Evolutionary conservation across 2,329 filamentous ascomycete genomes (phyloP), one percentile per base, ranked within the genome.

Genomic region (Aspergillus hiratsukae): DNA sequence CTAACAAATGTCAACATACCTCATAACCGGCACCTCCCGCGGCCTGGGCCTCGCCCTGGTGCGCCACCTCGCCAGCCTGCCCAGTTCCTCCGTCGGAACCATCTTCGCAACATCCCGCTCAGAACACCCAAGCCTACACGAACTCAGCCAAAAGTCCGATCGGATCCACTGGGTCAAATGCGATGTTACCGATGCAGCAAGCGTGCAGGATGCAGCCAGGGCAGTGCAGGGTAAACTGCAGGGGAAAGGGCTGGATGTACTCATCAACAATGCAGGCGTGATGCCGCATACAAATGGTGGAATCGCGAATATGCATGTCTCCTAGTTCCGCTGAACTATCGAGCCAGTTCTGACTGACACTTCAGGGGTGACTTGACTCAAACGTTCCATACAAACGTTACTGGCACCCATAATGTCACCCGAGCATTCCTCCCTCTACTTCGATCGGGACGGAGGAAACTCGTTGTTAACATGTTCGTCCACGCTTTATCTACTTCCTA

Each of bases 201-300:
- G 70, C 41, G 66, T 78, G 5, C 61, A 72, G 43, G 55, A 68
- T 14, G 78, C 75, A 0, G 74, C 61, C 0, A 53, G 54, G 0
- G 55, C 64, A 14, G 71, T 78, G 3, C 71, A 76, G 28, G 48
- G 52, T 4, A 61, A 62, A 2, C 61, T 79, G 1, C 59, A 63
- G 17, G 76, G 69, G 3, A 71, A 70, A 10, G 77, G 76, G 0
- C 66, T 81, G 0, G 79, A 81, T 59, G 73, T 80, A 7, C 56
- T 81, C 28, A 69, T 79, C 55, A 79, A 80, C 63, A 79, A 79
- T 63, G 77, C 75, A 0, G 78, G 76, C 0, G 58, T 71, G 25
- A 58, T 63, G 54, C 62, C 69, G 27, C 51, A 52, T 45, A 54
- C 57, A 0, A 40, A 37, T 19, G 56, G 51, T 0, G 60, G 59